A percentile compares a stretch with the other conserved stretches of the same genome.
Evolutionary conservation across 2,329 filamentous ascomycete species (phyloP).

Genomic region (Alternaria consortialis): DNA sequence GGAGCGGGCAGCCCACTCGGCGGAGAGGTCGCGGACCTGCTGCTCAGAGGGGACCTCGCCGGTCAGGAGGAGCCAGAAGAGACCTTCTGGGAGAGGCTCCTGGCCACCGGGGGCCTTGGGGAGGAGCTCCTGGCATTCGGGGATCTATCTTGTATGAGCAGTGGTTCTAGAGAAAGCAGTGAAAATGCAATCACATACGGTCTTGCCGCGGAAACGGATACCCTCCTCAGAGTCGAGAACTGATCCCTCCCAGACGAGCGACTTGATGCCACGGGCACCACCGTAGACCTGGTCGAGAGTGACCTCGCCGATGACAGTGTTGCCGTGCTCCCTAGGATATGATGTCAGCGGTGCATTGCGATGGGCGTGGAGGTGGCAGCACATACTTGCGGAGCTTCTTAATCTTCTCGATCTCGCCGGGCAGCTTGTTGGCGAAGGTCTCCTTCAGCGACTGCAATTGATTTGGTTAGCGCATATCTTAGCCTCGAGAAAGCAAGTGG

Average conservation of each 20-base stretch:
- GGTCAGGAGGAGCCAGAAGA: slow-evolving; percentile 99
- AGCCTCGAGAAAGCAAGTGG: slow-evolving; percentile 13
- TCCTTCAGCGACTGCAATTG: slow-evolving; percentile 87
- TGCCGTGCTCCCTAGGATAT: slow-evolving; percentile 80
- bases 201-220: slow-evolving; percentile 99
- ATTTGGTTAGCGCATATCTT: slow-evolving; percentile 37
- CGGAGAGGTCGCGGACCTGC: slow-evolving; percentile 97
- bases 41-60: slow-evolving; percentile 97
- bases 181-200: slow-evolving; percentile 58
- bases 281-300: slow-evolving; percentile 99
- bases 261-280: slow-evolving; percentile 98
- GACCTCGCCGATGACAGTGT: slow-evolving; percentile 95
- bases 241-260: slow-evolving; percentile 93
- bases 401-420: slow-evolving; percentile 98
- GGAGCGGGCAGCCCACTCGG: slow-evolving; percentile 98
- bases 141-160: slow-evolving; percentile 67
- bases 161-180: slow-evolving; percentile 13
- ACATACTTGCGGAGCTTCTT: slow-evolving; percentile 94
- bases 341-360: slow-evolving; percentile 38
- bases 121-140: slow-evolving; percentile 96
- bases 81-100: slow-evolving; percentile 97
- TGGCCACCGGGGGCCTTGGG: slow-evolving; percentile 96
- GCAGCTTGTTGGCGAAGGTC: slow-evolving; percentile 94
- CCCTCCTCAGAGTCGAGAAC: slow-evolving; percentile 98
- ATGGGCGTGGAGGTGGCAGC: slow-evolving; percentile 10